Evolutionary conservation across 768 basidiomycete genomes (phyloP), one percentile per base, ranked within the genome.

Genomic region (Kwoniella dendrophila): DNA sequence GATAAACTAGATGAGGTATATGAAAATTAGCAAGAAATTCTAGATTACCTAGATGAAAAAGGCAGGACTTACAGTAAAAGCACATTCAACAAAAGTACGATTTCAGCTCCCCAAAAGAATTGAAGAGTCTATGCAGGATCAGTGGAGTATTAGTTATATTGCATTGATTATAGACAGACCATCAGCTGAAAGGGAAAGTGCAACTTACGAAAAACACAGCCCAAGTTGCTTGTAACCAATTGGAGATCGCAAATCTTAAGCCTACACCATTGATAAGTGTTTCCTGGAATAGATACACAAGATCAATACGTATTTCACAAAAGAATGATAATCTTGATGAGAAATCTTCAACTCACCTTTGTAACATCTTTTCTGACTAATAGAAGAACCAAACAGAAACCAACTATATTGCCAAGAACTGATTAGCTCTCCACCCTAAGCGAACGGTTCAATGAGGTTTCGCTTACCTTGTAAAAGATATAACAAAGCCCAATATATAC

Each of bases 201-300:
- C 45, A 32, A 57, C 56, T 45, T 66, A 89, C 88, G 85, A 88
- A 92, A 64, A 86, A 81, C 26, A 92, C 83, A 0, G 88, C 87
- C 89, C 90, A 93, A 0, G 84, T 73, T 0, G 87, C 90, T 85
- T 90, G 87, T 3, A 87, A 68, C 84, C 89, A 88, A 66, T 95
- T 92, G 2, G 90, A 83, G 18, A 88, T 73, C 2, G 91, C 88
- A 43, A 94, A 83, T 5, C 87, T 83, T 2, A 88, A 71, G 0
- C 90, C 93, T n/a, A 92, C 88, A 10, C 86, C 92, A 71, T 90
- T 86, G 1, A 88, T 83, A 2, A 92, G 75, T 0, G 89, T 84
- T 56, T 80, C 83, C 87, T 89, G 66, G 3, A 52, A 14, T 22
- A 10, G 5, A 26, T 3, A 33, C 16, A 40, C 47, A 34, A 40